Base-by-base conservation (phyloP, 306 rosid genomes). In the Dalbergia oliveri region DNA sequence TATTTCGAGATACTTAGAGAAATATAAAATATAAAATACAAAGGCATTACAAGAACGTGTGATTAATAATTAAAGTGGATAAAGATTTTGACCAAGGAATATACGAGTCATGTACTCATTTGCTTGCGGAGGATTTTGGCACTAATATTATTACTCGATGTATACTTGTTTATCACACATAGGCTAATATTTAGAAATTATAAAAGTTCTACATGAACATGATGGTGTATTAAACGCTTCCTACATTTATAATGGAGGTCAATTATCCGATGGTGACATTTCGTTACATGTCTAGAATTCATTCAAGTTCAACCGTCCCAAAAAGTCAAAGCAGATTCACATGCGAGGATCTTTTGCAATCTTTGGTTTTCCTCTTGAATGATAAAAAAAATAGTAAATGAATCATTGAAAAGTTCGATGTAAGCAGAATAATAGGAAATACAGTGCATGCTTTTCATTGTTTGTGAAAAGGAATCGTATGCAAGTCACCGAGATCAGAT, bases 311-410 rank as follows among this genome's bases (percentile, higher is more conserved):
- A 66, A 18, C 43, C 44, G 10, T 67, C 65, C 15, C 43, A 65
- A 31, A 34, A 82, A 61, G 78, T 76, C 85, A 76, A 72, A 69
- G 41, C 18, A 10, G n/a, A 53, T 44, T 82, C 86, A 82, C 86
- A 70, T 82, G 82, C 31, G 7, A 63, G 37, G 68, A 77, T 82
- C 69, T 70, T 76, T 77, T 76, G 67, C 77, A 12, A 47, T 2
- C 53, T 47, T 11, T 59, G 41, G 77, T n/a, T 49, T 23, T 74
- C 75, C 33, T 66, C 57, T 51, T 47, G 53, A 13, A 47, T 47
- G 10, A 47, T 47, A 47, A 47, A 10, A 10, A 47, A 47, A 47
- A 10, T 47, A 47, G 3, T 56, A 16, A 56, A 8, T 16, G 12
- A 56, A 56, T 3, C 61, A 56, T 5, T 16, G 11, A 16, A 16